Evolutionary conservation across 2,329 filamentous ascomycete genomes (phyloP).

Genomic region (Plenodomus lindquistii): DNA sequence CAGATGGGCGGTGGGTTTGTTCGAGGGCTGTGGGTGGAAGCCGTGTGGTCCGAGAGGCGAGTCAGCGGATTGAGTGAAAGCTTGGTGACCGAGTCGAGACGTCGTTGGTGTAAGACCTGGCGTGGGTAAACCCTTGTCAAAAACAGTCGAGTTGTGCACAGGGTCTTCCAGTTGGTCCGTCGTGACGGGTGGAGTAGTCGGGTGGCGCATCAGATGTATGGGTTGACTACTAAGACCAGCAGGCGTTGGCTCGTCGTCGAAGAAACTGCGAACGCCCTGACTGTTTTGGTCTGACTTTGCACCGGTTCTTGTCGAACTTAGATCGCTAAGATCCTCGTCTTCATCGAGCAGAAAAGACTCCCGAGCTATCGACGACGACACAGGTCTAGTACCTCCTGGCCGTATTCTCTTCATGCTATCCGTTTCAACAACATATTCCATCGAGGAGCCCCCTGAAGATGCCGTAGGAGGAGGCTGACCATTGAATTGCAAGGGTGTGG

Average conservation of each 20-base stretch:
- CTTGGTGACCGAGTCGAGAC: constrained; percentile 26
- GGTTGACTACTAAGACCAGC: constrained; percentile 37
- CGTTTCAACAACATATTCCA: constrained; percentile 56
- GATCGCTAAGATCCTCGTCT: constrained; percentile 59
- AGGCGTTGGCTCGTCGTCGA: constrained; percentile 51
- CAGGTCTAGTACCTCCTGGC: constrained; percentile 48
- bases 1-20: constrained; percentile 55
- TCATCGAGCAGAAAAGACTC: constrained; percentile 58
- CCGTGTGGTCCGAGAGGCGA: constrained; percentile 27
- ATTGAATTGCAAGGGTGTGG: constrained; percentile 35
- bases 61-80: constrained; percentile 19
- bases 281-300: constrained; percentile 45
- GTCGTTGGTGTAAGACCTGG: constrained; percentile 44
- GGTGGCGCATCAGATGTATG: constrained; percentile 42
- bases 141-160: constrained; percentile 32
- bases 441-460: constrained; percentile 52
- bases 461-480: constrained; percentile 17
- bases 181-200: constrained; percentile 51
- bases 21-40: constrained; percentile 16
- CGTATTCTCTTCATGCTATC: constrained; percentile 56
- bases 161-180: constrained; percentile 35
- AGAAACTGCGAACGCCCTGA: constrained; percentile 52
- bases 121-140: constrained; percentile 42
- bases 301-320: constrained; percentile 54
- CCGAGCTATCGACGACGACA: constrained; percentile 29